phyloP scores from a whole-genome alignment of 2,329 filamentous ascomycete species.

The Cladobotryum protrusum region DNA sequence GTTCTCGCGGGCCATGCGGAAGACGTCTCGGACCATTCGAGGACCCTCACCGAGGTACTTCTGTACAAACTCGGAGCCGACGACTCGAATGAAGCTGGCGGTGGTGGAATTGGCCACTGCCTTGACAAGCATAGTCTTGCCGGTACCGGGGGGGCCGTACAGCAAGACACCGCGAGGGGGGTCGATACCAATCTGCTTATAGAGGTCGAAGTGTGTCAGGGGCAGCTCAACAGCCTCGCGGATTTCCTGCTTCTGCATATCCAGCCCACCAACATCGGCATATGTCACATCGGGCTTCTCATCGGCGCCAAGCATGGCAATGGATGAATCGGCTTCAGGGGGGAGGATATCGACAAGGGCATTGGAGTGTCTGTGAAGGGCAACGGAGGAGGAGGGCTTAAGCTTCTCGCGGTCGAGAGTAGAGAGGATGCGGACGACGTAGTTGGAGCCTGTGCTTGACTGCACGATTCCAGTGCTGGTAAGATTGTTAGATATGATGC shows the following conservation, averaged over 20 bases:
- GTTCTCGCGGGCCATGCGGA: conserved; percentile 98
- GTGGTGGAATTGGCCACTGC: conserved; percentile 97
- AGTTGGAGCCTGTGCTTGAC: conserved; percentile 96
- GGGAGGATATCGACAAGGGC: conserved; percentile 96
- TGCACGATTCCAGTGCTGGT: conserved; percentile 92
- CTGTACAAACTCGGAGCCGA: conserved; percentile 97
- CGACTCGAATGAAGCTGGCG: conserved; percentile 95
- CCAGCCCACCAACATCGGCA: conserved; percentile 91
- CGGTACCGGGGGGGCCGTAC: conserved; percentile 91
- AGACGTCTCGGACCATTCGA: conserved; percentile 97
- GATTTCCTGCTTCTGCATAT: conserved; percentile 99
- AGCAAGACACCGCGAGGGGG: conserved; percentile 92
- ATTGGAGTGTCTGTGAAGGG: conserved; percentile 96
- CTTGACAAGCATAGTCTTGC: conserved; percentile 97
- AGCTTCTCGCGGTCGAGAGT: conserved; percentile 97
- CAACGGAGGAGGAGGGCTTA: conserved; percentile 96
- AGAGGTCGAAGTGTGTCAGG: conserved; percentile 94
- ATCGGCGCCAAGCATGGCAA: conserved; percentile 92
- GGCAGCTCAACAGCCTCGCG: conserved; percentile 95
- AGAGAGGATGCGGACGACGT: conserved; percentile 95
- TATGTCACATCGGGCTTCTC: conserved; percentile 99
- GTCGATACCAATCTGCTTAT: conserved; percentile 98
- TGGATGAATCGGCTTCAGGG: conserved; percentile 97
- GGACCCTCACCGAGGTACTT: conserved; percentile 98
- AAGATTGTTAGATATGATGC: not conserved